Evolutionary conservation across 352 stramenopile genomes (phyloP).

Genomic region (Phytophthora ohioensis): DNA sequence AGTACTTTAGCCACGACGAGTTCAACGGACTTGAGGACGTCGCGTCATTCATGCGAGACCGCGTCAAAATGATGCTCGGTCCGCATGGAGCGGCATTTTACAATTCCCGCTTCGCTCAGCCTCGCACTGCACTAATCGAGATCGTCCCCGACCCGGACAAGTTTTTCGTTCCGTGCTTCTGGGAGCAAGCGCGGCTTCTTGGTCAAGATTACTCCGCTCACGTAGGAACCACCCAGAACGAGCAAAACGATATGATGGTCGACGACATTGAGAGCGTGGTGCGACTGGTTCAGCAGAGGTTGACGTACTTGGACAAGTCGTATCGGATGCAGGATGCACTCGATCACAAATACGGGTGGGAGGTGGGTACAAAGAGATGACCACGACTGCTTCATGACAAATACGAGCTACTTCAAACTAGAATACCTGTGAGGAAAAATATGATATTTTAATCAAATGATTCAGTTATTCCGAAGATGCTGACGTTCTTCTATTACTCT

Average conservation of each 20-base stretch:
- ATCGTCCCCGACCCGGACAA: constrained; percentile 31
- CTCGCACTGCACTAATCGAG: constrained; percentile 38
- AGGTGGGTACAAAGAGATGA: constrained; percentile 13
- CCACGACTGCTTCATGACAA: too few relatives aligned
- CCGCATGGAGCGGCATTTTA: constrained; percentile 42
- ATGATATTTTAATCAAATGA: too few relatives aligned
- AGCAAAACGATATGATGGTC: constrained; percentile 34
- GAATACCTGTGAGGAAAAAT: too few relatives aligned
- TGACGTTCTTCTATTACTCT: too few relatives aligned
- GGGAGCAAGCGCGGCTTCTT: constrained; percentile 38
- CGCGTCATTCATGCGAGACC: constrained; percentile 36
- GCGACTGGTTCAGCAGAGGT: constrained; percentile 15
- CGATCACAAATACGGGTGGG: constrained; percentile 30
- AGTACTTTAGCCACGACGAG: constrained; percentile 38
- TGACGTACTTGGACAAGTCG: constrained; percentile 33
- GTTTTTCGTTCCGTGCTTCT: constrained; percentile 41
- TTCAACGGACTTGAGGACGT: constrained; percentile 33
- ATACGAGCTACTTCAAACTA: too few relatives aligned
- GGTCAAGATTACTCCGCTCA: constrained; percentile 41
- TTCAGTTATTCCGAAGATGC: too few relatives aligned
- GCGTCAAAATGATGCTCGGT: constrained; percentile 44
- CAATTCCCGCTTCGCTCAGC: constrained; percentile 36
- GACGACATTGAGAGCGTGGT: constrained; percentile 31
- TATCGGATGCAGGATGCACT: constrained; percentile 32
- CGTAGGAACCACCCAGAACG: constrained; percentile 19